Conservation (phyloP, 1,139 yeast species). For the Saccharomyces pastorianus region DNA sequence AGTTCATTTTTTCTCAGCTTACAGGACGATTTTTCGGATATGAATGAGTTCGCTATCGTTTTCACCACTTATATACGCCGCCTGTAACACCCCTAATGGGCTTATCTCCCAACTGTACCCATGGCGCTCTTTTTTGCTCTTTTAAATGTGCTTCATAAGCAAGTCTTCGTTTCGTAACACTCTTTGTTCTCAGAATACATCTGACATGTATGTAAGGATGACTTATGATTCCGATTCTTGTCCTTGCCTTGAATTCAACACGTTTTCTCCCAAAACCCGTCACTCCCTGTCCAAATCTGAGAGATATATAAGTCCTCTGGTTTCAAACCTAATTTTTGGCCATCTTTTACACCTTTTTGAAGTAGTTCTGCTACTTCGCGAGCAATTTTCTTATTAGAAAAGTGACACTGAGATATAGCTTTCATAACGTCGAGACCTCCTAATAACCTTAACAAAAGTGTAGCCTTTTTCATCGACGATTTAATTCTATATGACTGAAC, state of each 20-base stretch:
- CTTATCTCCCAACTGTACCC: constrained; percentile 36
- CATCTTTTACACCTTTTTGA: constrained; percentile 64
- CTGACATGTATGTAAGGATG: constrained; percentile 77
- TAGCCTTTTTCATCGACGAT: constrained; percentile 82
- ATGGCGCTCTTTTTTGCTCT: constrained; percentile 40
- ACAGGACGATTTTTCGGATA: background rate
- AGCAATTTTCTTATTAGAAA: constrained; percentile 71
- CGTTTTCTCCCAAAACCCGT: constrained; percentile 68
- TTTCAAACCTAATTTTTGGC: constrained; percentile 50
- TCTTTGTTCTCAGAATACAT: constrained; percentile 60
- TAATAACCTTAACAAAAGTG: constrained; percentile 68
- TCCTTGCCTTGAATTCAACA: constrained; percentile 84
- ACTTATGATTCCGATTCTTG: constrained; percentile 70
- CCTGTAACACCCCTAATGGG: constrained; percentile 40
- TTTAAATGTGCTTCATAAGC: constrained; percentile 49
- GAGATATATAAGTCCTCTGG: constrained; percentile 61
- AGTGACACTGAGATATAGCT: constrained; percentile 90
- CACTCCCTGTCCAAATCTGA: constrained; percentile 89
- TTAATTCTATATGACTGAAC: constrained; percentile 72
- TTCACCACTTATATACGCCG: constrained; percentile 47
- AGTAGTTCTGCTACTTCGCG: constrained; percentile 72
- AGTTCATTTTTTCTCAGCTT: background rate
- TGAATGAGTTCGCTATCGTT: constrained; percentile 2
- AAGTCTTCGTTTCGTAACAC: constrained; percentile 49
- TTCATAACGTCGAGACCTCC: constrained; percentile 57